These are phyloP conservation scores for Coemansia aciculifera DNA, from an alignment of 192 early-diverging fungal species.

Conservation along the genomic window DNA sequence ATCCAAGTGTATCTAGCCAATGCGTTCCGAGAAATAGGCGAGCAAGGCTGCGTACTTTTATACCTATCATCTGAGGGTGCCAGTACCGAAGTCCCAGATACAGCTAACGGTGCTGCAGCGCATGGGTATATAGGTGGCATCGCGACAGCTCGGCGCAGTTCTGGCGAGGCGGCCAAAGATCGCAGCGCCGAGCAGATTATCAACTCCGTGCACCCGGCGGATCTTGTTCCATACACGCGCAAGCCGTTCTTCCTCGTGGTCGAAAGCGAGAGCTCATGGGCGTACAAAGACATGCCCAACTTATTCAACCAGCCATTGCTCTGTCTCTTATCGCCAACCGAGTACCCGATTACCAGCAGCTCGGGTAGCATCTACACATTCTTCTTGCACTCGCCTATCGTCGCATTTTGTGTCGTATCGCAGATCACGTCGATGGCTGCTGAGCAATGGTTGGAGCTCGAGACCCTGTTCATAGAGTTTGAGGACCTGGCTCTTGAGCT, in stretches of 20 bases:
- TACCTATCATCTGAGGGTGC: slow-evolving; percentile 90
- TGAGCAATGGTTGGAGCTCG: slow-evolving; percentile 27
- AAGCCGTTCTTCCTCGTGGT: slow-evolving; percentile 94
- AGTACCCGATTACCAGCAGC: slow-evolving; percentile 72
- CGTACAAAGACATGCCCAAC: slow-evolving; percentile 83
- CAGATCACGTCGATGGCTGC: slow-evolving; percentile 24
- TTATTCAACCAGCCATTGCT: slow-evolving; percentile 87
- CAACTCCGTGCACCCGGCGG: slow-evolving; percentile 85
- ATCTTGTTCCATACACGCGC: slow-evolving; percentile 91
- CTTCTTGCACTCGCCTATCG: slow-evolving; percentile 88
- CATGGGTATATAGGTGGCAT: slow-evolving; percentile 51
- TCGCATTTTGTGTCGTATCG: slow-evolving; percentile 77
- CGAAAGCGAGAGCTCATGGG: slow-evolving; percentile 85
- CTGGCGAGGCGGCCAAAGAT: slow-evolving; percentile 32
- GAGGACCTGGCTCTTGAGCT: slow-evolving; percentile 33
- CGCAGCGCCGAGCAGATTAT: slow-evolving; percentile 52
- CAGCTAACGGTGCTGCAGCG: not conserved
- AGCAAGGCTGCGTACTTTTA: slow-evolving; percentile 81
- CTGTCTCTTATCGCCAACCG: slow-evolving; percentile 84
- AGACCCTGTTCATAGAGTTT: slow-evolving; percentile 24
- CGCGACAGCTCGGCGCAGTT: slow-evolving; percentile 43
- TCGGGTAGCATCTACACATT: slow-evolving; percentile 92
- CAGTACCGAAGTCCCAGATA: not conserved
- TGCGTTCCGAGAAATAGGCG: slow-evolving; percentile 87
- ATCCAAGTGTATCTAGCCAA: slow-evolving; percentile 89